A percentile compares a stretch with the other conserved stretches of the same genome.
Evolutionary conservation across 345 rosid species (phyloP).

Genomic region (Sisymbrium irio): DNA sequence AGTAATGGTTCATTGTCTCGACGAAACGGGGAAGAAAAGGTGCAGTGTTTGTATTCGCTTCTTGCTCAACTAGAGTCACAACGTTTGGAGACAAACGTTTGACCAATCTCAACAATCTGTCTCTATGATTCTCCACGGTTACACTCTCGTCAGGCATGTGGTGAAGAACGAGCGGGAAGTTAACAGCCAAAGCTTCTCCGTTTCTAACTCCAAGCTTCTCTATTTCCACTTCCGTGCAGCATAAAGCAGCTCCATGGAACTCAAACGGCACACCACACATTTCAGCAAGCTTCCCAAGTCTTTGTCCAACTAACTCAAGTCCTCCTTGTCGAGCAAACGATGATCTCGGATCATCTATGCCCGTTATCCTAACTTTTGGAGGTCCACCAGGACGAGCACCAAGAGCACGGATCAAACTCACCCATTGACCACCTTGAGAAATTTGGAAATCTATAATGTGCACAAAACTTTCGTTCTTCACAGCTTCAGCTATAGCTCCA

Average conservation of each 20-base stretch:
- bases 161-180: conserved; percentile 78
- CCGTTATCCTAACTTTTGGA: conserved; percentile 71
- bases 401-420: conserved; percentile 88
- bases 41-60: conserved; percentile 80
- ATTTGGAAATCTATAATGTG: conserved; percentile 91
- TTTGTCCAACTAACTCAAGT: conserved; percentile 69
- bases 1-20: conserved; percentile 66
- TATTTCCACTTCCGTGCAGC: conserved; percentile 60
- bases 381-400: conserved; percentile 89
- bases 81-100: conserved; percentile 78
- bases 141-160: conserved; percentile 97
- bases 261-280: conserved; percentile 77
- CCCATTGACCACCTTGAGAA: conserved; percentile 86
- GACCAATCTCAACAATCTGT: conserved; percentile 68
- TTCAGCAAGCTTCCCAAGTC: conserved; percentile 71
- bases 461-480: conserved; percentile 63
- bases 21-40: conserved; percentile 75
- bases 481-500: conserved; percentile 94
- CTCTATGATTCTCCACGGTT: conserved; percentile 78
- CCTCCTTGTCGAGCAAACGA: conserved; percentile 87
- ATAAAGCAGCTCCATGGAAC: conserved; percentile 56
- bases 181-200: conserved; percentile 79
- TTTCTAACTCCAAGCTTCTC: conserved; percentile 60
- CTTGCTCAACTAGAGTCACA: conserved; percentile 89
- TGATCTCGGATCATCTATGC: conserved; percentile 82